phyloP scores from a whole-genome alignment of 169 alveolate genomes.

The Eimeria mitis region DNA sequence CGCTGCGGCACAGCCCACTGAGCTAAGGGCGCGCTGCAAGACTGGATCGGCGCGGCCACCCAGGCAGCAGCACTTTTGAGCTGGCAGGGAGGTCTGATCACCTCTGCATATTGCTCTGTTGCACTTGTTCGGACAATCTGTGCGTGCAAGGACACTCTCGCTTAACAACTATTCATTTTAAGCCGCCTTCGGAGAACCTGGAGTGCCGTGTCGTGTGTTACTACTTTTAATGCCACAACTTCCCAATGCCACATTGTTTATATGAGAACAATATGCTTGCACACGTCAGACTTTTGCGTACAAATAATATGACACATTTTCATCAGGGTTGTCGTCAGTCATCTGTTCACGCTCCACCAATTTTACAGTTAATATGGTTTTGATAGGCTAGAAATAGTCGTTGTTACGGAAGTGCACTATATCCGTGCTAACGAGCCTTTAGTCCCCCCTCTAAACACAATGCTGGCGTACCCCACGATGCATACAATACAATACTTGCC shows the following conservation, averaged over 20 bases:
- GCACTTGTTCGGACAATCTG: conserved; percentile 3
- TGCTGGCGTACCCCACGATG: neutral
- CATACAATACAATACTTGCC: neutral
- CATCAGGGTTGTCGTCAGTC: neutral
- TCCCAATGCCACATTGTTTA: neutral
- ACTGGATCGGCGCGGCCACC: neutral
- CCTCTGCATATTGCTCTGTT: neutral
- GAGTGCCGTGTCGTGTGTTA: neutral
- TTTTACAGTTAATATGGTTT: neutral
- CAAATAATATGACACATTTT: neutral
- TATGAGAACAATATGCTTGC: neutral
- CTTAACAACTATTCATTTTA: neutral
- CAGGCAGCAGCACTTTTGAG: neutral
- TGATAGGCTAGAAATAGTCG: neutral
- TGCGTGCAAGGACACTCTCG: neutral
- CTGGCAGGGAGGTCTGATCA: neutral
- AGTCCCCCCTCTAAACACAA: neutral
- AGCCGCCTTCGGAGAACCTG: neutral
- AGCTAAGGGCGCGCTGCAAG: conserved; percentile 5
- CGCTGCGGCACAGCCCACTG: conserved; percentile 2
- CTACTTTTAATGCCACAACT: neutral
- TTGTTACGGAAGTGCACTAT: neutral
- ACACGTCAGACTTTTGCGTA: neutral
- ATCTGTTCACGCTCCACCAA: neutral
- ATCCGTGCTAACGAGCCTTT: neutral